Percentiles rank a stretch among this genome's conserved stretches.
Evolutionary conservation across 208 protist species (phyloP).

Genomic region (Naegleria fowleri): DNA sequence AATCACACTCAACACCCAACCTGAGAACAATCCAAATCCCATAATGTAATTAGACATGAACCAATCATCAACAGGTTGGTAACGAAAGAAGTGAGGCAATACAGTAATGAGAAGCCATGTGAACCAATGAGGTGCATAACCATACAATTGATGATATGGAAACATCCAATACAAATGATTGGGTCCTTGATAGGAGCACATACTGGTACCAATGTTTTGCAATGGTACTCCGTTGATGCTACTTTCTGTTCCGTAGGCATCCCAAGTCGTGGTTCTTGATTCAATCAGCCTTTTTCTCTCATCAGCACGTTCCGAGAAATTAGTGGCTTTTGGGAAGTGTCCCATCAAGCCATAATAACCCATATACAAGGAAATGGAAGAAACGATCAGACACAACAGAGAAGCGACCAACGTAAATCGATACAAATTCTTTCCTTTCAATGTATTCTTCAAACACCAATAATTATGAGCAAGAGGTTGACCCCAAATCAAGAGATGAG

Average conservation of each 20-base stretch:
- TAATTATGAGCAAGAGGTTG: background rate
- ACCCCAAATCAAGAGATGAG: background rate
- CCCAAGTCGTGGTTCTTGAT: background rate
- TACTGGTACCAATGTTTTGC: background rate
- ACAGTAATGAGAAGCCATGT: background rate
- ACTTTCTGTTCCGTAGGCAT: background rate
- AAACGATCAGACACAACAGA: background rate
- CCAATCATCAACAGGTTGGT: background rate
- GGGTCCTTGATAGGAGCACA: background rate
- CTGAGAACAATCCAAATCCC: background rate
- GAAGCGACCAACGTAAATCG: background rate
- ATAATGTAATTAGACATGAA: background rate
- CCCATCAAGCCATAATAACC: background rate
- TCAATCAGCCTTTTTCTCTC: too few species aligned
- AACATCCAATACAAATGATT: slow-evolving; percentile 3
- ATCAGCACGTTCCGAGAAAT: too few species aligned
- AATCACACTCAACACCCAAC: background rate
- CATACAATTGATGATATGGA: background rate
- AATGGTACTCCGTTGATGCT: background rate
- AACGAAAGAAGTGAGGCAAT: background rate
- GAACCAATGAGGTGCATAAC: background rate
- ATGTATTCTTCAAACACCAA: background rate
- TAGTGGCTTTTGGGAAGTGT: background rate
- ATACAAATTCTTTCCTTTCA: background rate
- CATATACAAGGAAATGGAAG: background rate